phyloP scores from a whole-genome alignment of 2,329 filamentous ascomycete genomes.

The Botrytis fragariae region DNA sequence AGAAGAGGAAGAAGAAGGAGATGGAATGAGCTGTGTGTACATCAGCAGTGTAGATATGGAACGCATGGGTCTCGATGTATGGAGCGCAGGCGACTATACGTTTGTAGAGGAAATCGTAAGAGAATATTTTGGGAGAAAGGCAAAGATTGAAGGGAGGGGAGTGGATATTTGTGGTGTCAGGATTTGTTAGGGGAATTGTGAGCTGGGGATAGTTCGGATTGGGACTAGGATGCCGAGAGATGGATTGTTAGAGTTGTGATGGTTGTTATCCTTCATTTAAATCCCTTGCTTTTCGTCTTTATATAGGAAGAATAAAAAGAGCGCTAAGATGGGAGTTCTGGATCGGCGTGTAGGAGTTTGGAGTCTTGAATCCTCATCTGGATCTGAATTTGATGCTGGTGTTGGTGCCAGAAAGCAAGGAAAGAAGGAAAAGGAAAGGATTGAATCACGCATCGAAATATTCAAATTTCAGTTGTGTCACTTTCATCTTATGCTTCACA shows the following conservation, averaged over 20 bases:
- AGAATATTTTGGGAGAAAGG: constrained; percentile 64
- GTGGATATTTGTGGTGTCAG: constrained; percentile 72
- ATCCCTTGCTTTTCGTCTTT: background rate
- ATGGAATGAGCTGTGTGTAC: constrained; percentile 42
- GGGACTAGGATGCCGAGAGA: too few species aligned
- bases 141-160: constrained; percentile 64
- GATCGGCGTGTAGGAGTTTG: background rate
- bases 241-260: background rate
- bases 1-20: constrained; percentile 42
- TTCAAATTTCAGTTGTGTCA: background rate
- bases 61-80: constrained; percentile 73
- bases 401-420: background rate
- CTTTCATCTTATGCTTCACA: background rate
- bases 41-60: constrained; percentile 64
- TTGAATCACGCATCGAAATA: background rate
- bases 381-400: background rate
- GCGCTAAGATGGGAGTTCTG: background rate
- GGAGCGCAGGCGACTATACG: constrained; percentile 67
- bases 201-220: background rate
- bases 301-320: background rate
- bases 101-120: constrained; percentile 63
- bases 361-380: background rate
- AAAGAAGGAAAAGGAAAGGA: background rate
- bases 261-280: background rate
- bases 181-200: constrained; percentile 52